Percentiles rank a stretch among this genome's conserved stretches.
Conservation (phyloP, 345 rosid species). For the Lenwebbia sp. region DNA sequence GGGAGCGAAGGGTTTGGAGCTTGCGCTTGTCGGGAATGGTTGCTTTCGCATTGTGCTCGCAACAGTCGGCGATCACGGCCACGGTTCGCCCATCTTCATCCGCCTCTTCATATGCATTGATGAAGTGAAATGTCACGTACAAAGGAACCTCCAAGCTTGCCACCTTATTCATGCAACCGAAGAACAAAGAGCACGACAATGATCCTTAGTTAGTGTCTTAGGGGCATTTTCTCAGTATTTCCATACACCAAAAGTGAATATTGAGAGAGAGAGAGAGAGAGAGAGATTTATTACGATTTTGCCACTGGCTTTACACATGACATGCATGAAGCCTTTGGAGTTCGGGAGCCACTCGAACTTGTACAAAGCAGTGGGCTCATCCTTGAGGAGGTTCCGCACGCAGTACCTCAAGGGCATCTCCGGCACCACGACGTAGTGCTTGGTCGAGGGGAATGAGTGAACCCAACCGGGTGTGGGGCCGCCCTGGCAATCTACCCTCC, state of each 20-base stretch:
- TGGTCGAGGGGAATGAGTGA: slow-evolving; percentile 87
- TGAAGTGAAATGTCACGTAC: slow-evolving; percentile 81
- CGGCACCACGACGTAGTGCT: slow-evolving; percentile 66
- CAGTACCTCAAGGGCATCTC: slow-evolving; percentile 92
- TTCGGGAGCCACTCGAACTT: slow-evolving; percentile 90
- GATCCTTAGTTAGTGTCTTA: background rate
- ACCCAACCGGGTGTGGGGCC: slow-evolving; percentile 96
- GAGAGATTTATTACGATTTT: slow-evolving; percentile 60
- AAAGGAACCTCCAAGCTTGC: slow-evolving; percentile 89
- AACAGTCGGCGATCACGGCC: slow-evolving; percentile 70
- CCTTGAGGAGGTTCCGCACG: slow-evolving; percentile 58
- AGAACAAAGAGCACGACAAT: background rate
- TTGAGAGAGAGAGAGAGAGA: no score
- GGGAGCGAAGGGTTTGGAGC: slow-evolving; percentile 67
- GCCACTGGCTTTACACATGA: slow-evolving; percentile 85
- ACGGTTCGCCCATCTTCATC: slow-evolving; percentile 70
- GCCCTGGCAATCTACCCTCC: slow-evolving; percentile 61
- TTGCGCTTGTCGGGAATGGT: slow-evolving; percentile 67
- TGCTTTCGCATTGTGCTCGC: slow-evolving; percentile 78
- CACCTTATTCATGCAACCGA: slow-evolving; percentile 27
- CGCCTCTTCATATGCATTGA: slow-evolving; percentile 82
- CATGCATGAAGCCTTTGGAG: slow-evolving; percentile 60
- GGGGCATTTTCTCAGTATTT: background rate
- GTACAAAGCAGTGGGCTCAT: slow-evolving; percentile 88
- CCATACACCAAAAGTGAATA: background rate